Base-by-base conservation (phyloP, 129 eudicot species). In the Solidago caesia region DNA sequence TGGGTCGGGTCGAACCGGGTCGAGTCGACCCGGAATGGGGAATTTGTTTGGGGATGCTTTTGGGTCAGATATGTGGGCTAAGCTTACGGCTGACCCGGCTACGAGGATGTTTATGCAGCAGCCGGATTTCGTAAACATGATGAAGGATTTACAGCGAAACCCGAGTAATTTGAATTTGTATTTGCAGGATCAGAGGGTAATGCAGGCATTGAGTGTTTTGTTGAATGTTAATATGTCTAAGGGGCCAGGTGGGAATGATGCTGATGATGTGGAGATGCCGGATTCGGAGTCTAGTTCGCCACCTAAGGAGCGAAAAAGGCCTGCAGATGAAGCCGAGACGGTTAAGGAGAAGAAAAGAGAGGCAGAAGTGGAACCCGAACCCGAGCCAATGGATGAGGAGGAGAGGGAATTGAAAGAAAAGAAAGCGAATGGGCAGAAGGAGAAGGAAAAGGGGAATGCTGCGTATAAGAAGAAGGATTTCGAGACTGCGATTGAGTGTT, bases 51-150 rank as follows among this genome's bases (percentile, higher is more conserved):
- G 94, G 0, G 96, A 95, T 73, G 93, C 90, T 59, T 95, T 95
- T 78, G 99, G 99, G 59, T 90, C 96, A 65, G 97, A 95, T 78
- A 91, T 95, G 99, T 91, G 94, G 99, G 86, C 85, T 4, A 95
- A 85, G 86, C 70, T 95, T 25, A 89, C 90, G 6, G 85, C 92
- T 6, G 99, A 95, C 68, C 90, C 97, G 44, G 59, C 76, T 6
- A 95, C 99, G 0, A 58, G 97, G 60, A 77, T 26, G 72, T 91
- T 13, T 47, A 77, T 95, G 79, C 87, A 89, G 51, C 94, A 91
- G 73, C 94, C 97, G 4, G 99, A 95, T 91, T 95, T 86, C 43
- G 88, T 91, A 26, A 79, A 65, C 15, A 95, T 95, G 87, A 85
- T 95, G 97, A 76, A 89, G 84, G 99, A 95, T 49, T 72, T 95